A percentile compares a stretch with the other conserved stretches of the same genome.
phyloP scores from a whole-genome alignment of 108 stramenopile genomes.

The Cylindrotheca closterium region DNA sequence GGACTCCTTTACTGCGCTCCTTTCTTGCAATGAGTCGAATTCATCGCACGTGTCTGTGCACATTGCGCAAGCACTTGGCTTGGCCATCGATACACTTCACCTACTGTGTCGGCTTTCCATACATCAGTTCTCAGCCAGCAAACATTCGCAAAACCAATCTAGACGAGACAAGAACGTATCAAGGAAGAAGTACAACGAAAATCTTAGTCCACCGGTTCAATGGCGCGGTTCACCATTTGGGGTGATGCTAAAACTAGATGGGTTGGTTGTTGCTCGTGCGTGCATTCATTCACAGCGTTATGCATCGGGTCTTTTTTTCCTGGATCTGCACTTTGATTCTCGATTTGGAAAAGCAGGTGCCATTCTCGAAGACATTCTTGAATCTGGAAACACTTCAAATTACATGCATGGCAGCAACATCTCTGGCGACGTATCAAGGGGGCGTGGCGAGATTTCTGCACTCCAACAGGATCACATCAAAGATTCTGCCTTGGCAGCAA shows the following conservation, averaged over 20 bases:
- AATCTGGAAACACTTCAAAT: constrained; percentile 28
- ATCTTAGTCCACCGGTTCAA: constrained; percentile 7
- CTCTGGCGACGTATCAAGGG: neutral
- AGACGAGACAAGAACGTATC: constrained; percentile 9
- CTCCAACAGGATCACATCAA: constrained; percentile 19
- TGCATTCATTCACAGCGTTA: constrained; percentile 56
- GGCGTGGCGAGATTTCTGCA: neutral
- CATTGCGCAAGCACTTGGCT: constrained; percentile 26
- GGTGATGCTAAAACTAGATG: constrained; percentile 58
- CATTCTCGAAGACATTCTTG: constrained; percentile 18
- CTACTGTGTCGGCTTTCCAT: constrained; percentile 45
- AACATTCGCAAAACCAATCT: constrained; percentile 22
- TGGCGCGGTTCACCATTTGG: constrained; percentile 79
- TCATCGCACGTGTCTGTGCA: neutral
- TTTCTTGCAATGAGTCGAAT: neutral
- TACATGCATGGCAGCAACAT: constrained; percentile 7
- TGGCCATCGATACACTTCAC: constrained; percentile 58
- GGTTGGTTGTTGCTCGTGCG: constrained; percentile 57
- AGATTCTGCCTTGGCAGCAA: constrained; percentile 34
- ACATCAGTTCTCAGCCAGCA: constrained; percentile 40
- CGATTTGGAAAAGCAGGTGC: constrained; percentile 15
- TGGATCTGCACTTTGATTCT: constrained; percentile 50
- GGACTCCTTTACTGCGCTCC: neutral
- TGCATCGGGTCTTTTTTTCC: constrained; percentile 62
- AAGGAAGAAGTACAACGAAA: constrained; percentile 19